Conservation (phyloP, 176 grass and related monocot species). For the Tillandsia fasciculata region DNA sequence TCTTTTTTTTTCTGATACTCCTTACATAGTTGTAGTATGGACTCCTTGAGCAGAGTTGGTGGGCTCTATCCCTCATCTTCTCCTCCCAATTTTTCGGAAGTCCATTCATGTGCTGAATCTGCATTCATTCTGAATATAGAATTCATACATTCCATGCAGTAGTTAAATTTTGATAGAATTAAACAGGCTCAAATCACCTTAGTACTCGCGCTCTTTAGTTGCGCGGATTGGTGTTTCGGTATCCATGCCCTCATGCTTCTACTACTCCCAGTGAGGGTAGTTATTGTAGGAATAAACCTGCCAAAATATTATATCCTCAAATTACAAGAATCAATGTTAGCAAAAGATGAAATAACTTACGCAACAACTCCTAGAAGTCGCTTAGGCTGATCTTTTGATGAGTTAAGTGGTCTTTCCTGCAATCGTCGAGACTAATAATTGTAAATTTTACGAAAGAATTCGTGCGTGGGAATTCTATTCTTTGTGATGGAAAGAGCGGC, state of each 20-base stretch:
- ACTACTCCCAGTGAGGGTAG: slow-evolving; percentile 60
- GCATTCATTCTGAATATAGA: background rate
- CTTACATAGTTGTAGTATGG: slow-evolving; percentile 84
- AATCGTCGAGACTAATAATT: background rate
- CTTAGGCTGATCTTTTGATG: slow-evolving; percentile 49
- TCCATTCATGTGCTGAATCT: slow-evolving; percentile 75
- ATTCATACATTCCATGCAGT: background rate
- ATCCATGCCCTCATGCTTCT: slow-evolving; percentile 76
- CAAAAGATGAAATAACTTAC: slow-evolving; percentile 39
- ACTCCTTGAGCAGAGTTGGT: slow-evolving; percentile 56
- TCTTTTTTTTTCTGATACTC: background rate
- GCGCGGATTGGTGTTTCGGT: slow-evolving; percentile 60
- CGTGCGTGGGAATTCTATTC: background rate
- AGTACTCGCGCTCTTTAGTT: slow-evolving; percentile 43
- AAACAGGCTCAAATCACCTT: slow-evolving; percentile 21
- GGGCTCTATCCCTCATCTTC: slow-evolving; percentile 38
- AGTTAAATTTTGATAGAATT: background rate
- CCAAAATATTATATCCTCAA: background rate
- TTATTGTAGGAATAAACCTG: slow-evolving; percentile 73
- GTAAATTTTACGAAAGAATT: background rate
- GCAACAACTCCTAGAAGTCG: slow-evolving; percentile 51
- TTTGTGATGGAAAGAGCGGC: background rate
- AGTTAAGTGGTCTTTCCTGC: slow-evolving; percentile 48
- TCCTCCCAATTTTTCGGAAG: slow-evolving; percentile 72
- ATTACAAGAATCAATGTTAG: too few relatives aligned